Evolutionary conservation across 345 rosid genomes (phyloP).

Genomic region (Populus euphratica): DNA sequence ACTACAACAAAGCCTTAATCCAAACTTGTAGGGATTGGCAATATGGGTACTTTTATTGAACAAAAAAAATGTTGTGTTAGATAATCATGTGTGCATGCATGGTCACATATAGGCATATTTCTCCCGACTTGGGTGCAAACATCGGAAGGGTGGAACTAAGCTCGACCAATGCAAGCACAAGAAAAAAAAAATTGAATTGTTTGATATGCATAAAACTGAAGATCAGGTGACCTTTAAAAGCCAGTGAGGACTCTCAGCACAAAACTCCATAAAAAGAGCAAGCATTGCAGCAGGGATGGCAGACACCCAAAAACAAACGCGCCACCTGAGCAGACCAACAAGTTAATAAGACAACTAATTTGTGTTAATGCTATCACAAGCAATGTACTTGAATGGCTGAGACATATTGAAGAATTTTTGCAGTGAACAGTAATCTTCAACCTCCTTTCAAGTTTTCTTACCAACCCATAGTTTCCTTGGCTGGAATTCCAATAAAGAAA

Average conservation of each 20-base stretch:
- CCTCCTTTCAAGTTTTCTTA: slow-evolving; percentile 34
- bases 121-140: neutral
- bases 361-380: neutral
- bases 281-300: slow-evolving; percentile 69
- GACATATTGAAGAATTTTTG: slow-evolving; percentile 4
- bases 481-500: slow-evolving; percentile 68
- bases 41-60: too few relatives aligned
- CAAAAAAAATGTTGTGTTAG: too few relatives aligned
- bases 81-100: too few relatives aligned
- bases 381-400: neutral
- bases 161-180: neutral
- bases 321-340: slow-evolving; percentile 65
- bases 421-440: neutral
- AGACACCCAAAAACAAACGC: slow-evolving; percentile 77
- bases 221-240: slow-evolving; percentile 67
- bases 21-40: too few relatives aligned
- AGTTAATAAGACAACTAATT: neutral
- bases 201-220: slow-evolving; percentile 7
- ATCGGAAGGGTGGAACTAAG: neutral
- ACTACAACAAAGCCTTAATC: too few relatives aligned
- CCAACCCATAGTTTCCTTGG: slow-evolving; percentile 72
- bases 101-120: neutral
- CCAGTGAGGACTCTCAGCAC: slow-evolving; percentile 96
- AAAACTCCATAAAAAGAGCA: slow-evolving; percentile 64
- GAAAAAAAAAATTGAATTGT: neutral